Evolutionary conservation across 441 rosid genomes (phyloP).

Genomic region (Gossypium schwendimanii): DNA sequence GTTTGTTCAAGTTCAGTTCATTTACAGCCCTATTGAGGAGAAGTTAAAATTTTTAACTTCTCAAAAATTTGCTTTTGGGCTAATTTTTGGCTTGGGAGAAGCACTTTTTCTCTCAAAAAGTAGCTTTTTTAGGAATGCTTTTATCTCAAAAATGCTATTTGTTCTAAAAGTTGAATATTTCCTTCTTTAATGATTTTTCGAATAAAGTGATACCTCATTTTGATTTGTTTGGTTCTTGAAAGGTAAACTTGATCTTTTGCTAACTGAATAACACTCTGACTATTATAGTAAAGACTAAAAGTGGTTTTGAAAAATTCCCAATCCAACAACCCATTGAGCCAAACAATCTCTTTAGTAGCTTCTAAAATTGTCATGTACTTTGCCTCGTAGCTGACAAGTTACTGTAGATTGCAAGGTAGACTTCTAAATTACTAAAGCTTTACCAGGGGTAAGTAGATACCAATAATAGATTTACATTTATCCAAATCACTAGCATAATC

Average conservation of each 20-base stretch:
- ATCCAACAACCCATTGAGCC: not conserved
- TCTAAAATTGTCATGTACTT: not conserved
- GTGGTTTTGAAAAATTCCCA: not conserved
- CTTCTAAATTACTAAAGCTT: not conserved
- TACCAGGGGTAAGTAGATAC: not conserved
- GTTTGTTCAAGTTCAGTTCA: not conserved
- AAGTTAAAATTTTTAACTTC: too few relatives aligned
- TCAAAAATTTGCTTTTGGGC: too few relatives aligned
- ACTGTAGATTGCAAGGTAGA: not conserved
- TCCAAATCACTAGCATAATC: not conserved
- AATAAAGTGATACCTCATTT: not conserved
- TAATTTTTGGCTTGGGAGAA: too few relatives aligned
- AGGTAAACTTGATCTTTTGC: not conserved
- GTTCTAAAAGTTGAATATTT: not conserved
- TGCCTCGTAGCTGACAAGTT: not conserved
- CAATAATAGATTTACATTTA: not conserved
- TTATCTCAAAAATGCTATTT: too few relatives aligned
- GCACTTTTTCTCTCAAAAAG: too few relatives aligned
- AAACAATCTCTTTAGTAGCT: not conserved
- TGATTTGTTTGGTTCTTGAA: not conserved
- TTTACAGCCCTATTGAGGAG: not conserved
- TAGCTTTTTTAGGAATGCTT: too few relatives aligned
- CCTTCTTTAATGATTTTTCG: not conserved
- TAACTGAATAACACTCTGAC: not conserved
- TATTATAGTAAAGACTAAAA: not conserved